A percentile compares a stretch with the other conserved stretches of the same genome.
Conservation (phyloP, 192 early-diverging fungal genomes). For the Coemansia sp. region DNA sequence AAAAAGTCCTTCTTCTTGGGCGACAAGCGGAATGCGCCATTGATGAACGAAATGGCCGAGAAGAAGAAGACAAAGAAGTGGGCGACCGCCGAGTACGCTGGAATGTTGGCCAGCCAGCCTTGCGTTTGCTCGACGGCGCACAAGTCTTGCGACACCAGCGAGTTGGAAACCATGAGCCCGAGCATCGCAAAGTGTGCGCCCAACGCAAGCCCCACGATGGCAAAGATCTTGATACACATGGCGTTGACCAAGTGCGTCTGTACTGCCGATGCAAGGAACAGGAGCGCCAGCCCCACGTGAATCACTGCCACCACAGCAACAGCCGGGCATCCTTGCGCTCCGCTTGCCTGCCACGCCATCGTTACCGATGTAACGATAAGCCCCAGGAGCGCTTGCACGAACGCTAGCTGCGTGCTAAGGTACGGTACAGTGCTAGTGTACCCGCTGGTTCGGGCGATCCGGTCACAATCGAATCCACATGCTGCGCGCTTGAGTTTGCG, state of each 20-base stretch:
- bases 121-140: slow-evolving; percentile 4
- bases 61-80: slow-evolving; percentile 31
- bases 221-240: slow-evolving; percentile 37
- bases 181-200: slow-evolving; percentile 20
- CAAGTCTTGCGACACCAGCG: no score
- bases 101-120: slow-evolving; percentile 24
- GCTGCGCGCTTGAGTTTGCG: background rate
- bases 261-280: slow-evolving; percentile 27
- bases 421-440: slow-evolving; percentile 15
- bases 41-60: slow-evolving; percentile 33
- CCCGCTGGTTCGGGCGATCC: background rate
- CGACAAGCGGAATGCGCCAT: slow-evolving; percentile 25
- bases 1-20: slow-evolving; percentile 12
- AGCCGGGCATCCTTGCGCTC: slow-evolving; percentile 4
- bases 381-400: slow-evolving; percentile 16
- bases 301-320: slow-evolving; percentile 1
- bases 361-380: background rate
- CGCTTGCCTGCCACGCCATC: background rate
- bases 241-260: slow-evolving; percentile 32
- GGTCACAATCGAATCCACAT: background rate
- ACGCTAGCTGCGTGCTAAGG: slow-evolving; percentile 17
- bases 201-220: slow-evolving; percentile 24
- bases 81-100: slow-evolving; percentile 13
- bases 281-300: slow-evolving; percentile 16
- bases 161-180: slow-evolving; percentile 1